Base-by-base conservation (phyloP, 768 basidiomycete species). In the Podaxis carcinomalis region DNA sequence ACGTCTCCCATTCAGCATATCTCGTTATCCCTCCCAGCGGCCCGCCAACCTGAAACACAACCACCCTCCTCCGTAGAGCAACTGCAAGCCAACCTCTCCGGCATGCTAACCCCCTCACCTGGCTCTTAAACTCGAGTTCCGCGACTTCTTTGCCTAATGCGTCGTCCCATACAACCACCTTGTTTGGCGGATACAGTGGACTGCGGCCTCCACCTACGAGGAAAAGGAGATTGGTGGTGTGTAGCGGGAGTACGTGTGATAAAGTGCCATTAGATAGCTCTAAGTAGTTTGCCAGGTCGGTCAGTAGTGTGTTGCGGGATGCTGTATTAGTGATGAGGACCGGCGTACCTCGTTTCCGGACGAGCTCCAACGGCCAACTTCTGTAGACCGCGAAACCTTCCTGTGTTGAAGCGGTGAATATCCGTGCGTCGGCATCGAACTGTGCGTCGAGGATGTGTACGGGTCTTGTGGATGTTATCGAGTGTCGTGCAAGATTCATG, bases 141-240 rank as follows among this genome's bases (percentile, higher is more conserved):
- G 90, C 92, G 52, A 93, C 89, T 70, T 94, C 90, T 62, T 77
- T 76, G n/a, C 84, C 84, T 3, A 83, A 74, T 2, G 80, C 82
- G 74, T 93, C 93, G 72, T 95, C 90, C 92, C 92, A 95, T 56
- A 96, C 72, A 64, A 95, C 80, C 57, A 95, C 90, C 76, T 96
- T 95, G 75, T 95, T 95, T 28, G 89, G 90, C 28, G 94, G 90
- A 74, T 94, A 95, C 9, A 89, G 82, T 32, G 93, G 93, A 71
- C 90, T 93, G 57, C 87, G 83, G 40, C 93, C 92, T 49, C 93
- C 93, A 52, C 93, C 93, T 57, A 94, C 79, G 51, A 95, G 85
- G 73, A 94, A 93, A 52, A 95, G 78, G 21, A 95, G 76, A 62
- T 92, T 93, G 10, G 92, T 87, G 10, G 86, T 82, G 68, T 95